Evolutionary conservation across 1,284 basidiomycete species (phyloP), one percentile per base, ranked within the genome.

Genomic region (Tausonia pullulans): DNA sequence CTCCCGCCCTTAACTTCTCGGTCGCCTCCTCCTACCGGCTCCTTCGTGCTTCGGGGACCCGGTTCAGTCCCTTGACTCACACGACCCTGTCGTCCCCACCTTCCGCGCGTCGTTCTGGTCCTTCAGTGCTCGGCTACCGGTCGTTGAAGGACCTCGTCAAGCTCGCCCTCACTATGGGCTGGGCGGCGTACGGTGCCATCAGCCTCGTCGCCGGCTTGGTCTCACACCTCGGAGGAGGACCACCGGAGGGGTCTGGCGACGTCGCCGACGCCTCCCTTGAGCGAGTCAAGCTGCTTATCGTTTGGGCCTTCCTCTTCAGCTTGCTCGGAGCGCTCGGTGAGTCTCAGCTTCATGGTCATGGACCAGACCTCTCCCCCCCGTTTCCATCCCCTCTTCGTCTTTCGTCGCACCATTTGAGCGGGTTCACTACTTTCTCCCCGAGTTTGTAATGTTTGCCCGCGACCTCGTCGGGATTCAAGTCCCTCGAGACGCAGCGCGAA

Each of bases 261-360:
- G 27, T 27, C 2, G 27, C 27, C 51, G 49, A 10, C 46, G n/a
- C 48, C 13, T 10, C 58, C 13, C 14, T 60, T 11, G 49, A 60
- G 27, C 48, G 51, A 5, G 40, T 63, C 5, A 56, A 49, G 48
- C 16, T 53, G 43, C 14, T 55, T 41, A 14, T 63, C 48, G 52
- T 63, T 49, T 63, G 62, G 62, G 46, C 62, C 4, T 41, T 56
- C 43, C 40, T 63, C 10, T 6, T 63, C 50, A 50, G 52, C 27
- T 50, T 63, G 40, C 14, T 63, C 3, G 62, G 49, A 11, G 46
- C 48, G 11, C 62, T 63, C 13, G 62, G 62, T 63, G n/a, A 56
- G 62, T 63, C 27, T 10, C 40, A 2, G 27, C 56, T 8, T 58
- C 44, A 41, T 46, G 40, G 8, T 53, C 52, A 27, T 27, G 27